Conservation (phyloP, 1,284 basidiomycete species). For the Puccinia coronata region DNA sequence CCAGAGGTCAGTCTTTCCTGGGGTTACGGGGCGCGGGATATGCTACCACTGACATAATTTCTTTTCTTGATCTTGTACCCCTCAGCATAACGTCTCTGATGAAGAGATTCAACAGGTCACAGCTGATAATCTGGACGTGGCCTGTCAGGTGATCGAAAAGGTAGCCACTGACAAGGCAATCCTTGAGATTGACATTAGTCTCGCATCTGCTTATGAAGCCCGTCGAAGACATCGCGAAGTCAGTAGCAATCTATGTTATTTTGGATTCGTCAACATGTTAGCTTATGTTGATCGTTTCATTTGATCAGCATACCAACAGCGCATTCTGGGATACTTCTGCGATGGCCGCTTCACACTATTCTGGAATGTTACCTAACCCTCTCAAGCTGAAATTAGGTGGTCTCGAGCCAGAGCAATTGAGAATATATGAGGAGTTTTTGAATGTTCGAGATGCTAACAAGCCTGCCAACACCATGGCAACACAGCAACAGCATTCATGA, state of each 20-base stretch:
- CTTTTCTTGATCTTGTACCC: conserved; percentile 52
- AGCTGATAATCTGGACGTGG: conserved; percentile 89
- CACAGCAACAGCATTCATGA: not conserved
- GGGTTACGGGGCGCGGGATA: not conserved
- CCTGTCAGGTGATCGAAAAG: conserved; percentile 92
- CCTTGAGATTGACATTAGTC: conserved; percentile 90
- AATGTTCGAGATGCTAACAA: conserved; percentile 52
- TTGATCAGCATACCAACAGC: conserved; percentile 41
- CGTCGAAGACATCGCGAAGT: conserved; percentile 86
- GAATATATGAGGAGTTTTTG: conserved; percentile 95
- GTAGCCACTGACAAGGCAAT: conserved; percentile 96
- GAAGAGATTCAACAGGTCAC: conserved; percentile 74
- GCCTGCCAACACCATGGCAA: not conserved
- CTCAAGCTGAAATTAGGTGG: conserved; percentile 82
- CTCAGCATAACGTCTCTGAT: conserved; percentile 62
- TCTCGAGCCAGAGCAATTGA: conserved; percentile 76
- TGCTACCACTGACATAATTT: not conserved
- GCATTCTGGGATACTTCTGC: conserved; percentile 75
- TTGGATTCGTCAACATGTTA: not conserved
- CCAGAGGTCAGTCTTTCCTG: conserved; percentile 63
- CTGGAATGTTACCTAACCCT: conserved; percentile 80
- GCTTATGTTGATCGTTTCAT: not conserved
- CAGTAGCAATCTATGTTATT: conserved; percentile 54
- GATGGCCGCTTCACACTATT: conserved; percentile 71
- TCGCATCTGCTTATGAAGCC: conserved; percentile 76